Evolutionary conservation across 2,329 filamentous ascomycete species (phyloP).

Genomic region (Aspergillus eucalypticola): DNA sequence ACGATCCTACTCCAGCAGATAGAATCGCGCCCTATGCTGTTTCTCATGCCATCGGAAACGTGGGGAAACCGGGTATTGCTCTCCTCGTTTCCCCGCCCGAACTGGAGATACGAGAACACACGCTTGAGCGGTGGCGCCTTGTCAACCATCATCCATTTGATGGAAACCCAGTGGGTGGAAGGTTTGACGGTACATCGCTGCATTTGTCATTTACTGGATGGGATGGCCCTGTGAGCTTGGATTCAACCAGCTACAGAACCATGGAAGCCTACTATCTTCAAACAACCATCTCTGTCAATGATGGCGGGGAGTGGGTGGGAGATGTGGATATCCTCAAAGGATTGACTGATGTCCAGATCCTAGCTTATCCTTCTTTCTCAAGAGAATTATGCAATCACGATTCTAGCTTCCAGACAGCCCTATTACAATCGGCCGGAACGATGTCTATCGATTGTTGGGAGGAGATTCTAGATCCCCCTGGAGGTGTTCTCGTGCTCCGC

Average conservation of each 20-base stretch:
- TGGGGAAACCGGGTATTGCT: constrained; percentile 11
- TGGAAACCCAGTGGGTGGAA: not conserved
- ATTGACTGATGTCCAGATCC: not conserved
- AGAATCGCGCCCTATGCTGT: not conserved
- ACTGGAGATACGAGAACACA: constrained; percentile 1
- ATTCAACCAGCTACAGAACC: not conserved
- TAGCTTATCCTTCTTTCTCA: not conserved
- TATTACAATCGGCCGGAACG: not conserved
- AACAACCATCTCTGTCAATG: constrained; percentile 5
- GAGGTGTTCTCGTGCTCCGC: not conserved
- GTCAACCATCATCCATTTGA: constrained; percentile 12
- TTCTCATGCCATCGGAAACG: constrained; percentile 7
- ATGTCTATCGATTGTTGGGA: not conserved
- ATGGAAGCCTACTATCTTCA: constrained; percentile 12
- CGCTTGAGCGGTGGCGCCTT: constrained; percentile 10
- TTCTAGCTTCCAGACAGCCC: not conserved
- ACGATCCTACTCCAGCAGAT: not conserved
- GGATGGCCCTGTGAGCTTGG: constrained; percentile 10
- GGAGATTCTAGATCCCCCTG: not conserved
- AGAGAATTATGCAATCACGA: not conserved
- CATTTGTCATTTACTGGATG: constrained; percentile 13
- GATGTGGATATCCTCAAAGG: constrained; percentile 4
- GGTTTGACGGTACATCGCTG: constrained; percentile 10
- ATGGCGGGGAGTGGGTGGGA: constrained; percentile 11
- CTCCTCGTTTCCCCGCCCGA: constrained; percentile 1